phyloP scores from a whole-genome alignment of 768 basidiomycete genomes.

The Naganishia friedmannii region DNA sequence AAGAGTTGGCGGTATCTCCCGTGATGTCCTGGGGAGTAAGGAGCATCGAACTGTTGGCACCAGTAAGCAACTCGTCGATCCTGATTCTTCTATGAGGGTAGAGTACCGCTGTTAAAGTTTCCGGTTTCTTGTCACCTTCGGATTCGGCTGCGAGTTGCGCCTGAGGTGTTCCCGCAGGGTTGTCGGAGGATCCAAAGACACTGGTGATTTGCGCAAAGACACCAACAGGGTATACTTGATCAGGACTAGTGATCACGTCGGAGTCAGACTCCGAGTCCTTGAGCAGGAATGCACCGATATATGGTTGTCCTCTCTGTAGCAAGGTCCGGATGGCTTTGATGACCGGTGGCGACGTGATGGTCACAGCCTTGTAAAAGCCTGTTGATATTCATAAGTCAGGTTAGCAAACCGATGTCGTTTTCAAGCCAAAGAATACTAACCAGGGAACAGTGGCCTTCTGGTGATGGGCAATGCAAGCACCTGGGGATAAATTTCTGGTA shows the following conservation, averaged over 20 bases:
- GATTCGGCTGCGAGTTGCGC: constrained; percentile 17
- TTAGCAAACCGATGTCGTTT: background rate
- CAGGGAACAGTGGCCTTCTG: constrained; percentile 85
- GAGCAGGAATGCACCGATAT: constrained; percentile 91
- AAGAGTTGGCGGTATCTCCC: constrained; percentile 52
- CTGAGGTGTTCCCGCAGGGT: constrained; percentile 23
- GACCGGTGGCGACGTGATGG: constrained; percentile 82
- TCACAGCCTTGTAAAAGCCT: constrained; percentile 97
- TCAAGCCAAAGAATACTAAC: constrained; percentile 6
- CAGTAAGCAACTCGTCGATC: constrained; percentile 74
- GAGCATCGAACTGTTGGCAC: constrained; percentile 3
- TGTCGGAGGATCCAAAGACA: constrained; percentile 54
- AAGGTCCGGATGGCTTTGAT: constrained; percentile 92
- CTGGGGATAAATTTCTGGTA: constrained; percentile 88
- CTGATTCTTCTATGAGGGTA: constrained; percentile 88
- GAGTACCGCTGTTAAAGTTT: constrained; percentile 87
- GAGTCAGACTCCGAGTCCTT: constrained; percentile 90
- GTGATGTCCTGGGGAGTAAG: constrained; percentile 30
- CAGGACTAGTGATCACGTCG: constrained; percentile 82
- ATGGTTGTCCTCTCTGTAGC: constrained; percentile 94
- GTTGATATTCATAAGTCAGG: constrained; percentile 3
- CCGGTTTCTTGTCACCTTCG: constrained; percentile 59
- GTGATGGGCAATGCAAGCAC: constrained; percentile 93
- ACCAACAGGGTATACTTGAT: constrained; percentile 85
- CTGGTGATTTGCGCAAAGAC: constrained; percentile 97